Conservation (phyloP, 306 rosid species). For the Dalbergia cochinchinensis region DNA sequence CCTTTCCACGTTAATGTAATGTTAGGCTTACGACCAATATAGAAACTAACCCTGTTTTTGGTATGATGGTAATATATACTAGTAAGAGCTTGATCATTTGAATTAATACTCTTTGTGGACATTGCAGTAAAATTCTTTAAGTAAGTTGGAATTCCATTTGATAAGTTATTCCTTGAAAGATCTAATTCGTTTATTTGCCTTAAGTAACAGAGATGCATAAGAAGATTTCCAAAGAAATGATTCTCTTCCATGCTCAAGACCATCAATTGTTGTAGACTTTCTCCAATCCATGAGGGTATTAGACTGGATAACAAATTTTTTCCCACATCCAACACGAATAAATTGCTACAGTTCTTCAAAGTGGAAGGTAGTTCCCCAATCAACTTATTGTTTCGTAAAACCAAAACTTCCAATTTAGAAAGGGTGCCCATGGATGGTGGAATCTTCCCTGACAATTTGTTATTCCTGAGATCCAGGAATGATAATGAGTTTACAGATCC, state of each 20-base stretch:
- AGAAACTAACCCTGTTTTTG: not conserved
- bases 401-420: conserved; percentile 1
- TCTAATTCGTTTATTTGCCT: not conserved
- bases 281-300: conserved; percentile 43
- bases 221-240: not conserved
- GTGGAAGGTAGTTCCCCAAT: conserved; percentile 22
- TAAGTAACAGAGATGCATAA: conserved; percentile 1
- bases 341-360: not conserved
- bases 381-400: conserved; percentile 12
- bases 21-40: not conserved
- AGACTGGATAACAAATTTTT: not conserved
- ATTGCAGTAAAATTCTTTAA: conserved; percentile 7
- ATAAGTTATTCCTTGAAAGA: conserved; percentile 19
- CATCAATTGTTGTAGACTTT: not conserved
- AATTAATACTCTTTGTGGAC: not conserved
- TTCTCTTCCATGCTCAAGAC: conserved; percentile 1
- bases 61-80: too few species aligned
- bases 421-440: conserved; percentile 20
- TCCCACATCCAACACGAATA: not conserved
- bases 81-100: too few species aligned
- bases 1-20: conserved; percentile 21
- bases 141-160: not conserved
- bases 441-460: conserved; percentile 26
- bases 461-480: conserved; percentile 34
- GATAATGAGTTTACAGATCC: not conserved